phyloP scores from a whole-genome alignment of 192 early-diverging fungal genomes.

The Helicostylum pulchrum region DNA sequence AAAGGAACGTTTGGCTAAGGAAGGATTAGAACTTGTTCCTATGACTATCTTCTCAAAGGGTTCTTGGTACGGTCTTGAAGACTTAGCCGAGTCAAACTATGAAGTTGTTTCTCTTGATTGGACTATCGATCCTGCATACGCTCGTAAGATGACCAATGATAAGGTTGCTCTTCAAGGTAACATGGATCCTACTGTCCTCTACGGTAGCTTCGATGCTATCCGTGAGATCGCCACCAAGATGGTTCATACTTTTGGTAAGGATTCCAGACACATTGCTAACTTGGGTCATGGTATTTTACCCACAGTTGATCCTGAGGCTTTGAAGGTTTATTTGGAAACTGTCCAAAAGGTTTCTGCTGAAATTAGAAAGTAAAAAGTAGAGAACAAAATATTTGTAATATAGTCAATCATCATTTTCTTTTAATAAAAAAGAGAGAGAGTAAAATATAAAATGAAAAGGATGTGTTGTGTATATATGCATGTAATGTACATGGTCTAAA shows the following conservation, averaged over 20 bases:
- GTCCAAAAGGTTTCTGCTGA: constrained; percentile 61
- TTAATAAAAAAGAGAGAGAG: no score
- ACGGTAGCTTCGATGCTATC: constrained; percentile 73
- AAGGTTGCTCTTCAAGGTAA: constrained; percentile 88
- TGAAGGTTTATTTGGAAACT: constrained; percentile 66
- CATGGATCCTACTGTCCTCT: constrained; percentile 86
- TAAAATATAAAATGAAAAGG: no score
- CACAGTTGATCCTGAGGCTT: constrained; percentile 66
- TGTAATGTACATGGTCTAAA: no score
- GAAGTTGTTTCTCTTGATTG: constrained; percentile 92
- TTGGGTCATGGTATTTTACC: constrained; percentile 97
- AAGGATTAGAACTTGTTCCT: constrained; percentile 59
- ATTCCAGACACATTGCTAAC: constrained; percentile 83
- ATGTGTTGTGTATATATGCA: no score
- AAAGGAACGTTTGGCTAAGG: constrained; percentile 47
- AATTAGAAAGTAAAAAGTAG: constrained; percentile 32
- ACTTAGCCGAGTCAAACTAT: constrained; percentile 65
- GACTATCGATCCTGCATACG: constrained; percentile 72
- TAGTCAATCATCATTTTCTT: background rate
- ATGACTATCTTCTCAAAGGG: constrained; percentile 92
- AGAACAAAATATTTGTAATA: background rate
- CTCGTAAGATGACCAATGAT: constrained; percentile 48
- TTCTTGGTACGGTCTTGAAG: constrained; percentile 83
- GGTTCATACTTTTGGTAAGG: constrained; percentile 76
- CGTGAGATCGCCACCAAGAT: constrained; percentile 69